Evolutionary conservation across 768 basidiomycete species (phyloP).

Genomic region (Chlorophyllum brunneum): DNA sequence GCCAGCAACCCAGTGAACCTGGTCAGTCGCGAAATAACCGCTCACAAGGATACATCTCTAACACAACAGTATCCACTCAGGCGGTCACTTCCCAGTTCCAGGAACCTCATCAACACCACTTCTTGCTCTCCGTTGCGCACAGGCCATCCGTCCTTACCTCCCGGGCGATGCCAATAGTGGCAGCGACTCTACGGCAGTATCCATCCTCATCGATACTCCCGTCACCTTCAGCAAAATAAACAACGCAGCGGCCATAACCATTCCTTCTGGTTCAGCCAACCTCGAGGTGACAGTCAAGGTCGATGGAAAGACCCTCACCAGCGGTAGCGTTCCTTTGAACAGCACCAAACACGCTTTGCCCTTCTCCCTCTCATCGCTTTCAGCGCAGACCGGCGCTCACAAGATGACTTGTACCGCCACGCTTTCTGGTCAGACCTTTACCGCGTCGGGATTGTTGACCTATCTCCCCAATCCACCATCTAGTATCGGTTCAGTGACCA

Average conservation of each 20-base stretch:
- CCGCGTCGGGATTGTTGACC: constrained; percentile 39
- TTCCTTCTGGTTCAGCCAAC: constrained; percentile 19
- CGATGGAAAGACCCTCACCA: constrained; percentile 38
- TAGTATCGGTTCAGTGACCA: constrained; percentile 53
- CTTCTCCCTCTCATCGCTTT: constrained; percentile 44
- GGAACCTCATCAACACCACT: constrained; percentile 27
- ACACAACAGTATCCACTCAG: constrained; percentile 28
- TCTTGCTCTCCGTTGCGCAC: constrained; percentile 55
- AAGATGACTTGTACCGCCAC: constrained; percentile 35
- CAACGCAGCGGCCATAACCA: constrained; percentile 40
- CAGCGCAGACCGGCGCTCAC: constrained; percentile 37
- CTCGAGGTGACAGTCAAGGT: constrained; percentile 43
- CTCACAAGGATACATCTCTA: neutral
- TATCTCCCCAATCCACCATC: constrained; percentile 46
- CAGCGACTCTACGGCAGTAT: constrained; percentile 26
- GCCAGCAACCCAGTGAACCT: neutral
- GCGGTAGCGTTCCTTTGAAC: constrained; percentile 47
- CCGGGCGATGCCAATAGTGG: constrained; percentile 39
- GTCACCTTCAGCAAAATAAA: constrained; percentile 44
- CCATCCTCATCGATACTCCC: constrained; percentile 50
- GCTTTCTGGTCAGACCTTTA: constrained; percentile 37
- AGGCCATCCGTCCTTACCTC: constrained; percentile 57
- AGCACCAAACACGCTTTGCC: constrained; percentile 44
- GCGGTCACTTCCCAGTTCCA: constrained; percentile 23
- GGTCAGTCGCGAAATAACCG: constrained; percentile 8